Percentiles rank a stretch among this genome's conserved stretches.
phyloP scores from a whole-genome alignment of 768 basidiomycete genomes.

The Boletus barrowsii region DNA sequence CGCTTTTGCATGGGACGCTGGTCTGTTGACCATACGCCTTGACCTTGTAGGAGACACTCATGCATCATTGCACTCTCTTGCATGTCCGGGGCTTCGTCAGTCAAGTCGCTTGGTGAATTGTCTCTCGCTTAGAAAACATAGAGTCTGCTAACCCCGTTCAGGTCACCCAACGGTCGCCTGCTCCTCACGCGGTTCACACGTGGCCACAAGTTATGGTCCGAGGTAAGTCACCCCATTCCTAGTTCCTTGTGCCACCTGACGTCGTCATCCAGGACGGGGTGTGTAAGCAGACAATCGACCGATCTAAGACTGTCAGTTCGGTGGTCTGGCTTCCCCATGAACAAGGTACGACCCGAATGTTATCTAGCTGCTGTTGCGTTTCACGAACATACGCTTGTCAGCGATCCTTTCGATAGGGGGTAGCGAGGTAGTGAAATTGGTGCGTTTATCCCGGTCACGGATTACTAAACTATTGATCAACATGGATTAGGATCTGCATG shows the following conservation, averaged over 20 bases:
- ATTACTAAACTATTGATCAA: background rate
- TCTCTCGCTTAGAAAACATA: background rate
- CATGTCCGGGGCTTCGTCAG: slow-evolving; percentile 51
- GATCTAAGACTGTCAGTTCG: slow-evolving; percentile 42
- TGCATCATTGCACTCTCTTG: slow-evolving; percentile 43
- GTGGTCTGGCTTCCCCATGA: slow-evolving; percentile 49
- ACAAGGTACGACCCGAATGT: slow-evolving; percentile 33
- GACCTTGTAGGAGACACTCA: slow-evolving; percentile 36
- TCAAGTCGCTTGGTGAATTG: slow-evolving; percentile 48
- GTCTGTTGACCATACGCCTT: background rate
- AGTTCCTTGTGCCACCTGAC: background rate
- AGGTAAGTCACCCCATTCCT: slow-evolving; percentile 25
- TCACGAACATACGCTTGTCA: slow-evolving; percentile 6
- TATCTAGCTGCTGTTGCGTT: background rate
- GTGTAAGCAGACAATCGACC: slow-evolving; percentile 46
- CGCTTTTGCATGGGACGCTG: background rate
- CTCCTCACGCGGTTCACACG: slow-evolving; percentile 48
- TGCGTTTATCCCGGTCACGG: slow-evolving; percentile 15
- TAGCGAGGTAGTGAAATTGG: slow-evolving; percentile 44
- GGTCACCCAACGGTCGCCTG: slow-evolving; percentile 46
- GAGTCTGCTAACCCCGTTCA: slow-evolving; percentile 7
- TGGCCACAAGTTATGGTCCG: slow-evolving; percentile 51
- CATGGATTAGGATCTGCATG: slow-evolving; percentile 37
- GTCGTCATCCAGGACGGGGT: slow-evolving; percentile 41
- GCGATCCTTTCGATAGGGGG: slow-evolving; percentile 52